Conservation (phyloP, 2,329 filamentous ascomycete species). For the Didymella sp. region DNA sequence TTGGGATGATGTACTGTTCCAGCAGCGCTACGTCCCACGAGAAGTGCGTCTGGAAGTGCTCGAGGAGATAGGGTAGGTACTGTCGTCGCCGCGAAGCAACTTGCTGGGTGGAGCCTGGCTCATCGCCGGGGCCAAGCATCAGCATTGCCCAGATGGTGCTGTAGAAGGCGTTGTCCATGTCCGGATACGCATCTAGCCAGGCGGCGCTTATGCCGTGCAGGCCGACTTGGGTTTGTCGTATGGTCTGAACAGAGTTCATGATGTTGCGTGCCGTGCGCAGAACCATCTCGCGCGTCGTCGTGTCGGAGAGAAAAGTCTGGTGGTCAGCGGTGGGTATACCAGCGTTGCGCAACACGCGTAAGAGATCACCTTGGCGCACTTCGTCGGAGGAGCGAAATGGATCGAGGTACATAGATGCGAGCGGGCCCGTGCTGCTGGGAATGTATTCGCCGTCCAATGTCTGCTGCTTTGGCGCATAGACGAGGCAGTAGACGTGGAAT, state of each 20-base stretch:
- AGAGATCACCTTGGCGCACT: slow-evolving; percentile 66
- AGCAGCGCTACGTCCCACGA: slow-evolving; percentile 76
- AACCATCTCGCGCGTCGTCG: slow-evolving; percentile 71
- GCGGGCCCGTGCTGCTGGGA: slow-evolving; percentile 34
- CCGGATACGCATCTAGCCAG: slow-evolving; percentile 45
- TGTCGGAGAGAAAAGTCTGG: slow-evolving; percentile 67
- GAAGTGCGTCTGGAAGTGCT: slow-evolving; percentile 69
- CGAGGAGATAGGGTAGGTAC: slow-evolving; percentile 69
- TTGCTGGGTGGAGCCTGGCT: slow-evolving; percentile 25
- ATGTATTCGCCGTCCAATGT: slow-evolving; percentile 56
- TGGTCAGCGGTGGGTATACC: slow-evolving; percentile 51
- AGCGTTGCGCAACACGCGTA: slow-evolving; percentile 64
- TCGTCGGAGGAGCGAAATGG: slow-evolving; percentile 77
- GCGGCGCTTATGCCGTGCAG: slow-evolving; percentile 30
- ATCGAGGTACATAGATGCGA: slow-evolving; percentile 77
- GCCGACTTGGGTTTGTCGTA: slow-evolving; percentile 39
- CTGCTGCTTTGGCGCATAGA: slow-evolving; percentile 67
- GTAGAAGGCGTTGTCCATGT: slow-evolving; percentile 71
- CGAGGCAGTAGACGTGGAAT: slow-evolving; percentile 82
- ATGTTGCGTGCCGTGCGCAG: slow-evolving; percentile 83
- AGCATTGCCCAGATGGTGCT: slow-evolving; percentile 73
- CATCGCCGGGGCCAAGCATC: slow-evolving; percentile 48
- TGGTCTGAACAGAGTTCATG: slow-evolving; percentile 69
- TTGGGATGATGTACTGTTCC: slow-evolving; percentile 69
- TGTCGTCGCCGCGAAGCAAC: slow-evolving; percentile 56